These are phyloP conservation scores for Thalassiosira exigua DNA, from an alignment of 352 stramenopile species.

Conservation along the genomic window DNA sequence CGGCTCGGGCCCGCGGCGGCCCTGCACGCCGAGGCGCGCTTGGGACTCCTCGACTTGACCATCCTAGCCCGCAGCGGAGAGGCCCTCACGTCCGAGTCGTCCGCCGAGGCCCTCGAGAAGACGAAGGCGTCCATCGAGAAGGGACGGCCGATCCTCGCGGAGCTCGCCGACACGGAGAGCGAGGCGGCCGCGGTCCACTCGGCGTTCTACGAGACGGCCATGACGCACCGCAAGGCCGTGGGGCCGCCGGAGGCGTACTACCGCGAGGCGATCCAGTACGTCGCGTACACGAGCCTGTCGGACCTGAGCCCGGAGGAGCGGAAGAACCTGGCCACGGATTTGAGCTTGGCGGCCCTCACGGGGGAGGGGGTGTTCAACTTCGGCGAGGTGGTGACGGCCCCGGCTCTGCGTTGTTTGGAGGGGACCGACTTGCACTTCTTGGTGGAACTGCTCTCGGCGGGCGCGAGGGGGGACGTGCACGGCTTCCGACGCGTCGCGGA, in stretches of 20 bases:
- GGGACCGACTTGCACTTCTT: slow-evolving; percentile 93
- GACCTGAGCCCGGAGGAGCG: slow-evolving; percentile 75
- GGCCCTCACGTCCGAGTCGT: slow-evolving; percentile 39
- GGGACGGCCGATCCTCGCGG: slow-evolving; percentile 49
- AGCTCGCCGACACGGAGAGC: slow-evolving; percentile 84
- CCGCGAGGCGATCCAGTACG: slow-evolving; percentile 94
- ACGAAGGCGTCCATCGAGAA: slow-evolving; percentile 66
- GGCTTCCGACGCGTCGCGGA: slow-evolving; percentile 90
- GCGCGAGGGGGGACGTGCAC: slow-evolving; percentile 95
- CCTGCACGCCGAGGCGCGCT: slow-evolving; percentile 75
- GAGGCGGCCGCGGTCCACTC: slow-evolving; percentile 91
- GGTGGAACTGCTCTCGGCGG: slow-evolving; percentile 91
- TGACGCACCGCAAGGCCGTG: slow-evolving; percentile 91
- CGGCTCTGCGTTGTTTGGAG: slow-evolving; percentile 91
- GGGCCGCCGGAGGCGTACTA: slow-evolving; percentile 96
- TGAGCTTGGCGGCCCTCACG: slow-evolving; percentile 95
- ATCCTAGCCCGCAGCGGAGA: slow-evolving; percentile 36
- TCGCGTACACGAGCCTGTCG: slow-evolving; percentile 92
- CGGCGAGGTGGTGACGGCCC: slow-evolving; percentile 93
- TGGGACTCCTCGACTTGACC: slow-evolving; percentile 68
- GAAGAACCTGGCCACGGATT: slow-evolving; percentile 90
- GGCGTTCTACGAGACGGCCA: slow-evolving; percentile 91
- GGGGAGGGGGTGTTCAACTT: slow-evolving; percentile 98
- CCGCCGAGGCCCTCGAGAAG: slow-evolving; percentile 28
- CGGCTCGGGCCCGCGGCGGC: slow-evolving; percentile 66